Evolutionary conservation across 305 asterid genomes (phyloP).

Genomic region (Euphrasia arctica): DNA sequence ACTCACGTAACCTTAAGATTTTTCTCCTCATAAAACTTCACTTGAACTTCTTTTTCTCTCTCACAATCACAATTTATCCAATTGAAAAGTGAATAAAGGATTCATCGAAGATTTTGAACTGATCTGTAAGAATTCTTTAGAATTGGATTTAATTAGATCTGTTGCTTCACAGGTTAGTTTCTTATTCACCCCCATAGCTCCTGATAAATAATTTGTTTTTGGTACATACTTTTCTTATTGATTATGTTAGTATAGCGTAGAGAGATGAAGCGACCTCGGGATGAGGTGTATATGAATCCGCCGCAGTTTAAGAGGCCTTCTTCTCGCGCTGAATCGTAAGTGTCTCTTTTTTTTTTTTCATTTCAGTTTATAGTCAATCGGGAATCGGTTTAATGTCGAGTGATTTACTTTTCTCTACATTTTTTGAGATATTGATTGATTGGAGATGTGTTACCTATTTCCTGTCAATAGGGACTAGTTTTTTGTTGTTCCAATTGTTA

Average conservation of each 20-base stretch:
- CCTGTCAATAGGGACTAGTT: slow-evolving; percentile 22
- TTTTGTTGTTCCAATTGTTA: slow-evolving; percentile 23
- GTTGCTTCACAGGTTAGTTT: slow-evolving; percentile 40
- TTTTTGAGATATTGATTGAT: neutral
- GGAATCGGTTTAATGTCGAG: slow-evolving; percentile 13
- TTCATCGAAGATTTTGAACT: slow-evolving; percentile 18
- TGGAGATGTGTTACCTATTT: slow-evolving; percentile 22
- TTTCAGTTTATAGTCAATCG: slow-evolving; percentile 12
- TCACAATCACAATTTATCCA: slow-evolving; percentile 6
- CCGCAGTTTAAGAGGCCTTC: slow-evolving; percentile 73
- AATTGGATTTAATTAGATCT: slow-evolving; percentile 43
- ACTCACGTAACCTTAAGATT: slow-evolving; percentile 28
- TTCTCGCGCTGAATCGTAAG: slow-evolving; percentile 71
- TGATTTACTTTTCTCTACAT: slow-evolving; percentile 19
- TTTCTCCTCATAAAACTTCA: slow-evolving; percentile 27
- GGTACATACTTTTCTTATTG: slow-evolving; percentile 4
- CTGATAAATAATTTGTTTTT: slow-evolving; percentile 2
- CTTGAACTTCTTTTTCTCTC: slow-evolving; percentile 16
- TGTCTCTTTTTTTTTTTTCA: slow-evolving; percentile 6
- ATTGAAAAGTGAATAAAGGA: slow-evolving; percentile 17
- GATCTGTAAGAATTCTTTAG: slow-evolving; percentile 30
- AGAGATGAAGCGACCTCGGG: slow-evolving; percentile 73
- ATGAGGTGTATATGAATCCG: slow-evolving; percentile 56
- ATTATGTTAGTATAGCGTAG: slow-evolving; percentile 25
- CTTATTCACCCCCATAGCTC: neutral